These are phyloP conservation scores for Trametes coccinea DNA, from an alignment of 768 basidiomycete species.

Conservation along the genomic window DNA sequence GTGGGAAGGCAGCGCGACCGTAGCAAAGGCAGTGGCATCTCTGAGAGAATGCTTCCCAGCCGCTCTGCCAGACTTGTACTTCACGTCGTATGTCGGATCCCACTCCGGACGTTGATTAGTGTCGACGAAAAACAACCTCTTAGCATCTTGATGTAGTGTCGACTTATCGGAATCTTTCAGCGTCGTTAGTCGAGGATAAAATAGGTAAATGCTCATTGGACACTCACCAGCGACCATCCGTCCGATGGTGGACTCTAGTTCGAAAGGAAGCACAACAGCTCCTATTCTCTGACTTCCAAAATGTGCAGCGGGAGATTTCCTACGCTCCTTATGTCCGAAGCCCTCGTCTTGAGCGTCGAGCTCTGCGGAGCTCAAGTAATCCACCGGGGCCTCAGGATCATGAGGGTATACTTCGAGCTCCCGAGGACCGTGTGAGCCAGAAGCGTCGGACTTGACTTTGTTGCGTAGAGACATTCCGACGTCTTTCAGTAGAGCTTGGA, in stretches of 20 bases:
- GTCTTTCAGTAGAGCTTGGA: conserved; percentile 62
- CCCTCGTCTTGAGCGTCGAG: conserved; percentile 36
- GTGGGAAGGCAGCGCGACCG: conserved; percentile 83
- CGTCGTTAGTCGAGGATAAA: not conserved
- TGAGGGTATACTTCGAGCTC: conserved; percentile 58
- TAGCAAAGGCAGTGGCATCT: conserved; percentile 83
- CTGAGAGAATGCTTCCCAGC: conserved; percentile 58
- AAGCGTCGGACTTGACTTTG: not conserved
- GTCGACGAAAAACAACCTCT: conserved; percentile 60
- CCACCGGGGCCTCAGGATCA: conserved; percentile 25
- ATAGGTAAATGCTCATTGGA: not conserved
- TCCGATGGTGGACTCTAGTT: conserved; percentile 68
- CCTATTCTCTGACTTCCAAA: conserved; percentile 79
- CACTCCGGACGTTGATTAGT: conserved; percentile 42
- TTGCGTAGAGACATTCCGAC: conserved; percentile 60
- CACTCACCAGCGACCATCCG: conserved; percentile 63
- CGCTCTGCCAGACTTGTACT: conserved; percentile 63
- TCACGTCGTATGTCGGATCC: conserved; percentile 54
- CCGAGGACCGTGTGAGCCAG: conserved; percentile 32
- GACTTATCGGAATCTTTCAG: conserved; percentile 60
- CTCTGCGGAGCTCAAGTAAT: conserved; percentile 33
- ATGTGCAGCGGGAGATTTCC: conserved; percentile 79
- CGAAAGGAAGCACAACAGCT: conserved; percentile 66
- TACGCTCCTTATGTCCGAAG: conserved; percentile 37
- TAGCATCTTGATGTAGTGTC: conserved; percentile 67